These are phyloP conservation scores for Verruconis gallopava DNA, from an alignment of 2,329 filamentous ascomycete genomes.

Conservation along the genomic window DNA sequence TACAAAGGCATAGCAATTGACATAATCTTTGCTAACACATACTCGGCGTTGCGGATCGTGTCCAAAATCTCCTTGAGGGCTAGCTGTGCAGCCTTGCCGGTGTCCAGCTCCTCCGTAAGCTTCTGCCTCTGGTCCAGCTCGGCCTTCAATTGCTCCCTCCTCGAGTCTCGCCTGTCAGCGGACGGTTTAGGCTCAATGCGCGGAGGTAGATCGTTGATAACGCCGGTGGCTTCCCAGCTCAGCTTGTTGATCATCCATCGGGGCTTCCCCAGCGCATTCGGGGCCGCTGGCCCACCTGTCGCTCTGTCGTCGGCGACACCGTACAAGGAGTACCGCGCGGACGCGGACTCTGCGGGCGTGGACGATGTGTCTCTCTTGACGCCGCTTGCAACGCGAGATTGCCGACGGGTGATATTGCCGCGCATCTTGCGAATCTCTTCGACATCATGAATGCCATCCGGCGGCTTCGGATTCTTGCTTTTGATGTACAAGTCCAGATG, in stretches of 20 bases:
- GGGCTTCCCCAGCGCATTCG: slow-evolving; percentile 17
- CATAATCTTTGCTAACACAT: slow-evolving; percentile 22
- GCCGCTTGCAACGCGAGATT: slow-evolving; percentile 54
- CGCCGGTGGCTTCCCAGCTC: slow-evolving; percentile 64
- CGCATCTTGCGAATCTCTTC: slow-evolving; percentile 76
- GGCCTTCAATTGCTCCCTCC: slow-evolving; percentile 32
- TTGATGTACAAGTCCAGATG: slow-evolving; percentile 93
- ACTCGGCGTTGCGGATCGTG: slow-evolving; percentile 75
- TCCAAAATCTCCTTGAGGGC: slow-evolving; percentile 72
- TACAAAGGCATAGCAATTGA: slow-evolving; percentile 10
- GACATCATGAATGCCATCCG: slow-evolving; percentile 81
- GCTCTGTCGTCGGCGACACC: background rate
- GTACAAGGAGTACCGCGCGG: slow-evolving; percentile 22
- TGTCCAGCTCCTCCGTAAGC: slow-evolving; percentile 59
- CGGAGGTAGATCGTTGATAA: slow-evolving; percentile 58
- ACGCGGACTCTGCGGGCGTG: slow-evolving; percentile 26
- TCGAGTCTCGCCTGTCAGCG: slow-evolving; percentile 22
- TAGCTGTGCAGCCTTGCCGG: slow-evolving; percentile 69
- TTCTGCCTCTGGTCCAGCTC: slow-evolving; percentile 53
- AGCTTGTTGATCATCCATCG: slow-evolving; percentile 38
- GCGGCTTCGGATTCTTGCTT: slow-evolving; percentile 76
- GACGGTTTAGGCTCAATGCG: slow-evolving; percentile 22
- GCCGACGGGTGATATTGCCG: slow-evolving; percentile 73
- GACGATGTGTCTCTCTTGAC: slow-evolving; percentile 47
- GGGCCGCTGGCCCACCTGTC: slow-evolving; percentile 12